A percentile compares a stretch with the other conserved stretches of the same genome.
These are phyloP conservation scores for Phytophthora macrochlamydospora DNA, from an alignment of 352 stramenopile species.

Conservation along the genomic window DNA sequence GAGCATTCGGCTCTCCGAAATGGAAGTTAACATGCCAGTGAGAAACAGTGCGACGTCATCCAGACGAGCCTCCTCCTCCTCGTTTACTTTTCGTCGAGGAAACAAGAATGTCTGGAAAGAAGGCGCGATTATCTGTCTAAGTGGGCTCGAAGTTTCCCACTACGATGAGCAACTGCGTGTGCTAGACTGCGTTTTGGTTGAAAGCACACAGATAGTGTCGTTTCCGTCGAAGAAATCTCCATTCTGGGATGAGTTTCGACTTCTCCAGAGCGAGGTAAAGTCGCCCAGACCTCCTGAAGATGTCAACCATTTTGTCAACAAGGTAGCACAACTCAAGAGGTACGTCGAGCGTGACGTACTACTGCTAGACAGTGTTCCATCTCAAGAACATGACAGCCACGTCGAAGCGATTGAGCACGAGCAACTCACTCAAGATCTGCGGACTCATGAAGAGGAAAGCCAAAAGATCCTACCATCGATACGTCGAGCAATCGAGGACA, in stretches of 20 bases:
- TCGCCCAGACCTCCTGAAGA: slow-evolving; percentile 3
- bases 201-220: slow-evolving; percentile 59
- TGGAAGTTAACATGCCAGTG: slow-evolving; percentile 30
- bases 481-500: slow-evolving; percentile 1
- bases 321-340: slow-evolving; percentile 41
- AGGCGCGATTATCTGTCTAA: slow-evolving; percentile 57
- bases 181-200: slow-evolving; percentile 59
- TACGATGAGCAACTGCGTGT: slow-evolving; percentile 61
- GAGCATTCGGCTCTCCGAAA: slow-evolving; percentile 54
- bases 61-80: slow-evolving; percentile 17
- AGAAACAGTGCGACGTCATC: slow-evolving; percentile 17
- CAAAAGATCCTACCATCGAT: slow-evolving; percentile 3
- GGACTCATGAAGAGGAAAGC: slow-evolving; percentile 33
- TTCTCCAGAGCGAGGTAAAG: slow-evolving; percentile 18
- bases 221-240: slow-evolving; percentile 63
- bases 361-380: slow-evolving; percentile 41
- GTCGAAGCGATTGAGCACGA: slow-evolving; percentile 39
- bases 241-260: slow-evolving; percentile 40
- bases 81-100: slow-evolving; percentile 54
- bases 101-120: slow-evolving; percentile 57
- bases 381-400: slow-evolving; percentile 48
- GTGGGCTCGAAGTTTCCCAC: slow-evolving; percentile 65
- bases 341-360: slow-evolving; percentile 56
- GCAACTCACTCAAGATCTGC: slow-evolving; percentile 57
- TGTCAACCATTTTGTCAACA: slow-evolving; percentile 17